Base-by-base conservation (phyloP, 495 filamentous ascomycete genomes). In the Tuber microsphaerosporum region DNA sequence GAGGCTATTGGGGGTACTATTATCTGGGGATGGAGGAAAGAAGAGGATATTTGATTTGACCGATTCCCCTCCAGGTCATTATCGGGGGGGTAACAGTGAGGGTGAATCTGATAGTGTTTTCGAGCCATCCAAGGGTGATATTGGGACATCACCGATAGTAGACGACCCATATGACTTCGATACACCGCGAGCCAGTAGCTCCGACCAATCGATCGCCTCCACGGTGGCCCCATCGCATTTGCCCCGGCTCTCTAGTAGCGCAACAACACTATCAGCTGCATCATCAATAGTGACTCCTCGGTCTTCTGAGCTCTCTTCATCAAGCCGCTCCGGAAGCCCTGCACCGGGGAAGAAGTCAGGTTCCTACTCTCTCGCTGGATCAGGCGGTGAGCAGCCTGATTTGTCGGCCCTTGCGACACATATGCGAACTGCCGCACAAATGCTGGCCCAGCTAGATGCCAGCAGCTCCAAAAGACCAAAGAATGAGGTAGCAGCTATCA, bases 341-440 rank as follows among this genome's bases (percentile, higher is more conserved):
- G 87, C 84, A 19, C 85, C 86, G 46, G 76, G 74, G 45, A 80
- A 80, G 20, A 65, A 76, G 71, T 65, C 77, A n/a, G 69, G 37
- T 22, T 69, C 73, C 41, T 41, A 71, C 56, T 77, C 76, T 26
- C 34, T 20, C 39, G n/a, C 61, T 31, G 69, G 77, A 71, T 70
- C 74, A 1, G 77, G 75, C 46, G 80, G 75, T 68, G 90, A 92
- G 71, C 88, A 89, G 72, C 88, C 90, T 1, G 91, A 93, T 78
- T 88, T 92, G 73, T 92, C 91, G 2, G 91, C 91, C 37, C 83
- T 93, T 73, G 91, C 91, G 14, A 91, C 90, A 17, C 91, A 93
- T 83, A 93, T 93, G 91, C 87, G 91, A 42, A 92, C 90, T 16
- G 91, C 91, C 6, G 90, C 91, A 31, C 90, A 92, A 83, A 93